Base-by-base conservation (phyloP, 331 rosid genomes). In the Dryas integrifolia region DNA sequence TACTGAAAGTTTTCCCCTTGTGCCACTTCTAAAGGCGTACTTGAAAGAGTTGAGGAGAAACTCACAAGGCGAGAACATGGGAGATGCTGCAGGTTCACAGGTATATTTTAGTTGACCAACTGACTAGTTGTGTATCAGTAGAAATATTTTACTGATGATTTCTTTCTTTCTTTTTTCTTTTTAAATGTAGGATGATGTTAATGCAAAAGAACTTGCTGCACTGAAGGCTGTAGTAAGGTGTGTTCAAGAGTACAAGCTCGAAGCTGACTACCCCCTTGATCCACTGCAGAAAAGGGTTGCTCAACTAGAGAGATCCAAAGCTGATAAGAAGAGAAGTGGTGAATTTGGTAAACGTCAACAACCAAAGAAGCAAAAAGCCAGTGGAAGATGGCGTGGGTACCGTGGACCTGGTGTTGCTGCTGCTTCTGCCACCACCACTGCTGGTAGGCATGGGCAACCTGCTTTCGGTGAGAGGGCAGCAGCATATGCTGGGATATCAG, bases 161-260 rank as follows among this genome's bases (percentile, higher is more conserved):
- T 69, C 21, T 71, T 58, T 18, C 4, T 56, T 35, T 13, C 9
- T 9, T 16, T 41, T 7, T 70, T n/a, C 7, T 0, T 6, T 50
- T 26, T 21, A 64, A 47, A 59, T 75, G 75, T 80, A 88, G 96
- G 85, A 83, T 45, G 96, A 90, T 67, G 90, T 80, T 64, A 90
- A 90, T 82, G 84, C 90, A 45, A 85, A 84, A 82, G 94, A 90
- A 82, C 94, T 90, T 73, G 84, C 84, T 6, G 96, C 92, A 15
- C 66, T 90, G 74, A 90, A 79, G 74, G 69, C 80, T n/a, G 90
- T 90, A 52, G 84, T 90, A 58, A 82, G 80, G 75, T 87, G 90
- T 47, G 87, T 87, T 68, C 86, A 84, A 79, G 96, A 86, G 72
- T 86, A 85, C 82, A 81, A 86, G 38, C 90, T 88, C 1, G 94